Percentiles rank a stretch among this genome's conserved stretches.
Evolutionary conservation across 108 stramenopile genomes (phyloP).

Genomic region (Pseudonitzschia multistriata): DNA sequence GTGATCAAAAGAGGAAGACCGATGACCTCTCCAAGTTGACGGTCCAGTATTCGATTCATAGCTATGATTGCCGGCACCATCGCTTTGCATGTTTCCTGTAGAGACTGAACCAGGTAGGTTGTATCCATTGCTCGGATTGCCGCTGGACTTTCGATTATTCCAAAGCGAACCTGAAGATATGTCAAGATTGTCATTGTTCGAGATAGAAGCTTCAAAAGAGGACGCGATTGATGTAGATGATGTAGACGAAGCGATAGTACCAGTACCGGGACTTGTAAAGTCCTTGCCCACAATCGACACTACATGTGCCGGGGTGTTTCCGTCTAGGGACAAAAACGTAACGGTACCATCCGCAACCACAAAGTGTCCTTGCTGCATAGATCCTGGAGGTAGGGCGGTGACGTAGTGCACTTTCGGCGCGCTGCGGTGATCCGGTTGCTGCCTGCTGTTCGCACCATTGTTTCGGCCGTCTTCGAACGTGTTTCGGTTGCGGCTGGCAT

Average conservation of each 20-base stretch:
- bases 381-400: constrained; percentile 27
- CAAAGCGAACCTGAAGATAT: constrained; percentile 25
- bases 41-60: constrained; percentile 20
- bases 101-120: constrained; percentile 38
- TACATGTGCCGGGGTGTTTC: constrained; percentile 23
- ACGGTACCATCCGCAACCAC: constrained; percentile 41
- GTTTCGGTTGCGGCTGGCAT: constrained; percentile 6
- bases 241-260: constrained; percentile 35
- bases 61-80: constrained; percentile 13
- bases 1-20: constrained; percentile 40
- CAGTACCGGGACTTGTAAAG: constrained; percentile 2
- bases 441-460: background rate
- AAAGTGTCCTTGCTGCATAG: constrained; percentile 39
- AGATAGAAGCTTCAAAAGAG: constrained; percentile 50
- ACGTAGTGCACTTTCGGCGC: constrained; percentile 31
- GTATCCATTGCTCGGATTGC: constrained; percentile 21
- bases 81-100: constrained; percentile 34
- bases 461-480: background rate
- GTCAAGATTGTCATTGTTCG: constrained; percentile 32
- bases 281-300: constrained; percentile 26
- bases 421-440: background rate
- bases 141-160: constrained; percentile 28
- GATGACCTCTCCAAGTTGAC: constrained; percentile 21
- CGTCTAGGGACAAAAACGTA: constrained; percentile 33
- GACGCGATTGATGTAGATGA: constrained; percentile 54